Percentiles rank a stretch among this genome's conserved stretches.
Conservation (phyloP, 805 yeast genomes). For the Candida ulmi region DNA sequence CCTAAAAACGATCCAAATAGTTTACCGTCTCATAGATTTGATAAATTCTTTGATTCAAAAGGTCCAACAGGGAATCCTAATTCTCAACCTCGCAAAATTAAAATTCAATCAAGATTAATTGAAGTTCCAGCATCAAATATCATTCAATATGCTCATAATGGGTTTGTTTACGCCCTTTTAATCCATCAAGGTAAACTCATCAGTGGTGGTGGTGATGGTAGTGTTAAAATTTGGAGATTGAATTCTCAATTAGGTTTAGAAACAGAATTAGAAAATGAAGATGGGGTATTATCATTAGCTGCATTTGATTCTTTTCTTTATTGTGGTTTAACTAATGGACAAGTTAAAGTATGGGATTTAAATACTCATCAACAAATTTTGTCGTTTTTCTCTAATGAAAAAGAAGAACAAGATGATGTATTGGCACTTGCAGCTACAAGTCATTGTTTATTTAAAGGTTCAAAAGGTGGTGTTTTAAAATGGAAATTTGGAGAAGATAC, state of each 20-base stretch:
- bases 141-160: slow-evolving; percentile 82
- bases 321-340: slow-evolving; percentile 75
- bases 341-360: slow-evolving; percentile 80
- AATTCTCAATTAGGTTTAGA: slow-evolving; percentile 19
- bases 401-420: slow-evolving; percentile 39
- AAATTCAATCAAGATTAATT: slow-evolving; percentile 32
- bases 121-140: slow-evolving; percentile 67
- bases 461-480: slow-evolving; percentile 43
- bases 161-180: slow-evolving; percentile 71
- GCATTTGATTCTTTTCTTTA: slow-evolving; percentile 64
- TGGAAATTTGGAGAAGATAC: slow-evolving; percentile 45
- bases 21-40: slow-evolving; percentile 64
- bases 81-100: neutral
- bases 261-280: slow-evolving; percentile 52
- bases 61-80: slow-evolving; percentile 68
- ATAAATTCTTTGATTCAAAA: slow-evolving; percentile 82
- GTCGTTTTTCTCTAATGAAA: slow-evolving; percentile 31
- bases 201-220: slow-evolving; percentile 90
- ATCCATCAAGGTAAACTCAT: slow-evolving; percentile 35
- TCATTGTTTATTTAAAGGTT: slow-evolving; percentile 54
- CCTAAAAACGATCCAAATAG: slow-evolving; percentile 27
- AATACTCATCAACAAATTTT: slow-evolving; percentile 68
- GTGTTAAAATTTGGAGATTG: slow-evolving; percentile 73
- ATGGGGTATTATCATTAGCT: slow-evolving; percentile 66
- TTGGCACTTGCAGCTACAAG: slow-evolving; percentile 52